phyloP scores from a whole-genome alignment of 495 filamentous ascomycete genomes.

The Aspergillus sclerotiicarbonarius region DNA sequence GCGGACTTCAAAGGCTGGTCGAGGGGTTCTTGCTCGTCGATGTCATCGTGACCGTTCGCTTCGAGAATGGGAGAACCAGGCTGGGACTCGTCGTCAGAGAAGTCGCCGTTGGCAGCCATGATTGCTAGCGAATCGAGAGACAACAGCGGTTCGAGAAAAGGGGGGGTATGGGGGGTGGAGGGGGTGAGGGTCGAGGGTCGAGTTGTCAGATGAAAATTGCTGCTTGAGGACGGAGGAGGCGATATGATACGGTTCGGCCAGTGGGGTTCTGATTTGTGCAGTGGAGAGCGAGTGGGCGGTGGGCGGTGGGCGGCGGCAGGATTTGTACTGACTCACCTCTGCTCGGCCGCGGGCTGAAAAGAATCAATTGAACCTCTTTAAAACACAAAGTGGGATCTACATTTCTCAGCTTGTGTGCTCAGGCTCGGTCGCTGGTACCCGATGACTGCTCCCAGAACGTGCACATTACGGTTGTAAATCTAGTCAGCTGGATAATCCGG shows the following conservation, averaged over 20 bases:
- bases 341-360: neutral
- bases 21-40: conserved; percentile 52
- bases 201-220: conserved; percentile 40
- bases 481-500: no score
- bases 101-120: conserved; percentile 65
- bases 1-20: conserved; percentile 61
- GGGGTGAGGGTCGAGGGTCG: conserved; percentile 13
- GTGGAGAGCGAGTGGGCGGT: conserved; percentile 45
- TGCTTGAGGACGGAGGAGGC: conserved; percentile 29
- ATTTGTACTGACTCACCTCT: conserved; percentile 7
- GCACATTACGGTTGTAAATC: neutral
- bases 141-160: conserved; percentile 14
- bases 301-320: conserved; percentile 34
- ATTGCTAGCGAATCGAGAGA: conserved; percentile 35
- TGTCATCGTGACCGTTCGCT: conserved; percentile 51
- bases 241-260: conserved; percentile 36
- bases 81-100: conserved; percentile 59
- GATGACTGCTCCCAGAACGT: no score
- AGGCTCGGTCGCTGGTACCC: no score
- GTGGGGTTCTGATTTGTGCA: conserved; percentile 41
- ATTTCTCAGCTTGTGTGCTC: no score
- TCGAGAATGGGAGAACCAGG: conserved; percentile 59
- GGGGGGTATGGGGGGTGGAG: conserved; percentile 13
- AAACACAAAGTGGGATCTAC: neutral
- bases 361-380: neutral